Evolutionary conservation across 805 yeast species (phyloP).

Genomic region (Pichia gijzeniarum): DNA sequence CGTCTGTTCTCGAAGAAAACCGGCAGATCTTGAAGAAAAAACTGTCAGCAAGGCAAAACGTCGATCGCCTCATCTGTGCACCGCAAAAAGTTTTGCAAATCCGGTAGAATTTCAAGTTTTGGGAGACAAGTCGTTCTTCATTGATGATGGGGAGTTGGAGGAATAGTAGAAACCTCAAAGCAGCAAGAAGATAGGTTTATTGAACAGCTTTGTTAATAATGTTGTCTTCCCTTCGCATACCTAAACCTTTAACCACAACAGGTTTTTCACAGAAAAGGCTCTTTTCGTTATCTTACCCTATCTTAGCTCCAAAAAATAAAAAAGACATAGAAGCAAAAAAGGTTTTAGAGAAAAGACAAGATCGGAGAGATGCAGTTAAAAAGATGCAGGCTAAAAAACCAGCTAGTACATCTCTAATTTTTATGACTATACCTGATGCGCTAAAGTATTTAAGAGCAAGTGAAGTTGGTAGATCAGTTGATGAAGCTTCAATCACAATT

Average conservation of each 20-base stretch:
- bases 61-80: no score
- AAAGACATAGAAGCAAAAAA: constrained; percentile 25
- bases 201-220: neutral
- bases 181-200: no score
- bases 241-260: neutral
- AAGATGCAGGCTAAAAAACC: constrained; percentile 35
- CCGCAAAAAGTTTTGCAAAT: no score
- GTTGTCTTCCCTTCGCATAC: constrained; percentile 1
- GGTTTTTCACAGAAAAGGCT: neutral
- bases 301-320: constrained; percentile 24
- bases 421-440: constrained; percentile 68
- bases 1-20: no score
- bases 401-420: constrained; percentile 49
- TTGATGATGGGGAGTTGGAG: no score
- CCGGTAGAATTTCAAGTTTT: no score
- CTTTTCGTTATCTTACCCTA: constrained; percentile 2
- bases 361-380: constrained; percentile 22
- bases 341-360: constrained; percentile 20
- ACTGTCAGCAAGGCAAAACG: no score
- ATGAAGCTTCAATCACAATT: constrained; percentile 64
- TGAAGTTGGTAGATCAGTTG: constrained; percentile 77
- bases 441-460: constrained; percentile 77
- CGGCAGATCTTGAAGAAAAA: no score
- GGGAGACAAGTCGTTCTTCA: no score
- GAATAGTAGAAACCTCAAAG: no score